A percentile compares a stretch with the other conserved stretches of the same genome.
phyloP scores from a whole-genome alignment of 2,329 filamentous ascomycete species.

The Sordariomycetes sp. region DNA sequence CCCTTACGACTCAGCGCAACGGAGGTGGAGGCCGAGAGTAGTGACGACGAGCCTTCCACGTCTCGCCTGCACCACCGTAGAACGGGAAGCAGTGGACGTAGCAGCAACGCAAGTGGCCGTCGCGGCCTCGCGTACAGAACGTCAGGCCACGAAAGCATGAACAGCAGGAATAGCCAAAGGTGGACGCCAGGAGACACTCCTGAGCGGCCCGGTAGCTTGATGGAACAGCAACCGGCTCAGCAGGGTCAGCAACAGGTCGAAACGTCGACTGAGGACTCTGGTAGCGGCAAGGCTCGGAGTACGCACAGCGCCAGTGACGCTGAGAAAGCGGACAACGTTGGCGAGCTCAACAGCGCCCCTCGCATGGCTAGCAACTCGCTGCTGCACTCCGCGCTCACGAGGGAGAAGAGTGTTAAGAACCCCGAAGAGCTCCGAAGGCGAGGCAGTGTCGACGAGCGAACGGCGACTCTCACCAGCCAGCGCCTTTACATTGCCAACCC shows the following conservation, averaged over 20 bases:
- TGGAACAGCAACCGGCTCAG: conserved; percentile 20
- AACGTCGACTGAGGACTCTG: conserved; percentile 24
- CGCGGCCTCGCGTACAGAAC: conserved; percentile 42
- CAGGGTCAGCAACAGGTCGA: neutral
- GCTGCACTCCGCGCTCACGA: conserved; percentile 46
- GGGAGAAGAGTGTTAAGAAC: conserved; percentile 57
- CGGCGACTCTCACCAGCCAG: conserved; percentile 63
- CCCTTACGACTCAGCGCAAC: conserved; percentile 90
- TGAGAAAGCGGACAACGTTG: conserved; percentile 52
- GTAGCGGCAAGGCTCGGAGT: conserved; percentile 39
- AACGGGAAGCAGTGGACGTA: conserved; percentile 67
- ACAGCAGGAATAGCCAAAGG: conserved; percentile 28
- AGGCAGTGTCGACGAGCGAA: conserved; percentile 77
- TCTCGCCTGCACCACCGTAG: conserved; percentile 54
- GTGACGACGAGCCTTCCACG: conserved; percentile 54
- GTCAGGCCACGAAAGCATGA: conserved; percentile 35
- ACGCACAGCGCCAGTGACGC: conserved; percentile 46
- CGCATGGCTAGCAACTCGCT: conserved; percentile 50
- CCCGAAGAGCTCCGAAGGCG: conserved; percentile 64
- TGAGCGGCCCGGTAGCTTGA: conserved; percentile 43
- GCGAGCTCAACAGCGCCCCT: conserved; percentile 39
- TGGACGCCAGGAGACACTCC: conserved; percentile 48
- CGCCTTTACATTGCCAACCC: conserved; percentile 82
- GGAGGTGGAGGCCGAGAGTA: conserved; percentile 84
- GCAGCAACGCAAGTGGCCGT: conserved; percentile 50